Evolutionary conservation across 495 filamentous ascomycete genomes (phyloP).

Genomic region (Letharia columbiana): DNA sequence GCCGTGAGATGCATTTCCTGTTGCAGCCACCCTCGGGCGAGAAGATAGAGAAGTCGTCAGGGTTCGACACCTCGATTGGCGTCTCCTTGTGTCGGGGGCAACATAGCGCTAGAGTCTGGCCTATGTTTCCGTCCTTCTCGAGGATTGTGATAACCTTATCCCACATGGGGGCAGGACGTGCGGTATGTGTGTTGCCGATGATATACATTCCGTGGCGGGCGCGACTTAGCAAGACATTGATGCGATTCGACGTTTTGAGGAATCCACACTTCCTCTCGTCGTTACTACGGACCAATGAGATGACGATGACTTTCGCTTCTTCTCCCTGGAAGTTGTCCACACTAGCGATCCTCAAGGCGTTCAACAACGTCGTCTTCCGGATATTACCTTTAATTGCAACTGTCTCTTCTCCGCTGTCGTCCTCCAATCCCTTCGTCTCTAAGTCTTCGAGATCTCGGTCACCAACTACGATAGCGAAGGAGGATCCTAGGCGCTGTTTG

Average conservation of each 20-base stretch:
- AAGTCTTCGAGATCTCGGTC: conserved; percentile 60
- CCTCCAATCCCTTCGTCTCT: conserved; percentile 40
- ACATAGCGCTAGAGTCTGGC: conserved; percentile 45
- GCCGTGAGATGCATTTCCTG: conserved; percentile 47
- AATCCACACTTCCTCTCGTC: conserved; percentile 56
- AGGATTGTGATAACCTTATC: conserved; percentile 51
- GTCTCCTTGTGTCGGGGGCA: conserved; percentile 64
- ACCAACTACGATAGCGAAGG: conserved; percentile 55
- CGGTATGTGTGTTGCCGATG: conserved; percentile 60
- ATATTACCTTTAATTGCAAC: conserved; percentile 23
- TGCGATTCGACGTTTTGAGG: conserved; percentile 65
- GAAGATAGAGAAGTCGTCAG: conserved; percentile 53
- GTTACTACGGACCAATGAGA: conserved; percentile 75
- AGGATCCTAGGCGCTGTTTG: conserved; percentile 37
- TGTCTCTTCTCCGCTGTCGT: conserved; percentile 20
- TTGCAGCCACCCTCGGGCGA: conserved; percentile 68
- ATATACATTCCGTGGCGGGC: conserved; percentile 81
- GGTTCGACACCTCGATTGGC: conserved; percentile 45
- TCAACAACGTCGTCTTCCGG: conserved; percentile 45
- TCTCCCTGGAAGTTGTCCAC: conserved; percentile 78
- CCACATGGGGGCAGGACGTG: conserved; percentile 59
- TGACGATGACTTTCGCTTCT: conserved; percentile 68
- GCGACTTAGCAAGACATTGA: conserved; percentile 69
- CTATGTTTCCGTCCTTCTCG: conserved; percentile 41
- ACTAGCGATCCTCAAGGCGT: conserved; percentile 62